Evolutionary conservation across 805 yeast species (phyloP).

Genomic region (Candida koratica): DNA sequence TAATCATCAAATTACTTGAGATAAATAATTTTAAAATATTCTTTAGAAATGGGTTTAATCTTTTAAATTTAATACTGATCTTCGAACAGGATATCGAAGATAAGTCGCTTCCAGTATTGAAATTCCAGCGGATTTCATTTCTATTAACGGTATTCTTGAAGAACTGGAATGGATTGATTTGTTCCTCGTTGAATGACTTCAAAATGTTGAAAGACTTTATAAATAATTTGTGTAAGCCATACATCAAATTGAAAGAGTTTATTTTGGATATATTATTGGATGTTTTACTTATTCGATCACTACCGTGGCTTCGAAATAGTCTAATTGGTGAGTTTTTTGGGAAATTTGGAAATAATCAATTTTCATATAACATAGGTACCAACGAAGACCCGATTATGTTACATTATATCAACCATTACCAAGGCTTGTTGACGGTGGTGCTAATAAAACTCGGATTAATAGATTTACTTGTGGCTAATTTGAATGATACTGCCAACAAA

Average conservation of each 20-base stretch:
- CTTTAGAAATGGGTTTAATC: conserved; percentile 58
- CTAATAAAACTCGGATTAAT: conserved; percentile 52
- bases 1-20: conserved; percentile 56
- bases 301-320: conserved; percentile 46
- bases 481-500: conserved; percentile 36
- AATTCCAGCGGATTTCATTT: conserved; percentile 56
- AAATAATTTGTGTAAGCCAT: conserved; percentile 57
- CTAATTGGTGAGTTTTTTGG: conserved; percentile 21
- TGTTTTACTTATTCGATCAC: conserved; percentile 53
- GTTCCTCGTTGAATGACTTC: conserved; percentile 55
- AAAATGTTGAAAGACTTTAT: conserved; percentile 55
- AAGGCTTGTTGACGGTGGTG: conserved; percentile 55
- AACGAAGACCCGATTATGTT: conserved; percentile 8
- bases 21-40: conserved; percentile 48
- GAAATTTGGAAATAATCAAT: conserved; percentile 7
- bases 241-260: conserved; percentile 52
- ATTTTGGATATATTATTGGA: conserved; percentile 71
- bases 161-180: conserved; percentile 71
- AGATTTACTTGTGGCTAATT: conserved; percentile 40
- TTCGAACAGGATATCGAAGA: conserved; percentile 52
- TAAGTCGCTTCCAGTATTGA: conserved; percentile 29
- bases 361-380: conserved; percentile 1
- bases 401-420: conserved; percentile 53
- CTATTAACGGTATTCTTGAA: conserved; percentile 61
- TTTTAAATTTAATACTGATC: conserved; percentile 61